phyloP scores from a whole-genome alignment of 805 yeast genomes.

The Hanseniaspora hatyaiensis region DNA sequence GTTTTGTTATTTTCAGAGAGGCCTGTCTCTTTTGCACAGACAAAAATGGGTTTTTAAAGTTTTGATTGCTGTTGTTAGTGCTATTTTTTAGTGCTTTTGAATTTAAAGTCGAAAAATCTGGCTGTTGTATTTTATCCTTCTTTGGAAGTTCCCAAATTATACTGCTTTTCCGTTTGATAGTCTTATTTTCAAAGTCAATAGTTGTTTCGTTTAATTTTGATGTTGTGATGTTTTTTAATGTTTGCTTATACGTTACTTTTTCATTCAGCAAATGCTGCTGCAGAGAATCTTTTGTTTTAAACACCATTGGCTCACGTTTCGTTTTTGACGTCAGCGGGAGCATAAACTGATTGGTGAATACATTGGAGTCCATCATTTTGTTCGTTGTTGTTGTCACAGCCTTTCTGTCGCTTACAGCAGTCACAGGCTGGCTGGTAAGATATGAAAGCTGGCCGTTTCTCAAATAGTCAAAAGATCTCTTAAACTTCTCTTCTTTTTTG shows the following conservation, averaged over 20 bases:
- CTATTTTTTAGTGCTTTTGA: background rate
- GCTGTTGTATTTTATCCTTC: background rate
- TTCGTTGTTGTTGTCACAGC: slow-evolving; percentile 14
- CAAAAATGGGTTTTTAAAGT: slow-evolving; percentile 5
- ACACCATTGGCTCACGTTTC: background rate
- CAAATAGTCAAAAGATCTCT: slow-evolving; percentile 11
- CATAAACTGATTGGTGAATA: slow-evolving; percentile 5
- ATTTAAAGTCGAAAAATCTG: too few relatives aligned
- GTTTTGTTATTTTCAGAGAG: slow-evolving; percentile 2
- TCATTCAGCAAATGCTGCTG: background rate
- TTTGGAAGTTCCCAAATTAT: slow-evolving; percentile 13
- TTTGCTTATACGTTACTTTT: background rate
- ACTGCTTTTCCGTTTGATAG: slow-evolving; percentile 15
- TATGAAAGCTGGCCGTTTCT: slow-evolving; percentile 13
- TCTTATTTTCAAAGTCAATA: slow-evolving; percentile 9
- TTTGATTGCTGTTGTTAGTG: background rate
- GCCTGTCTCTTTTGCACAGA: slow-evolving; percentile 9
- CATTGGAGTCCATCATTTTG: slow-evolving; percentile 1
- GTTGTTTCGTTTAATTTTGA: slow-evolving; percentile 13
- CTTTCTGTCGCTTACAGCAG: slow-evolving; percentile 1
- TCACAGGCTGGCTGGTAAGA: slow-evolving; percentile 13
- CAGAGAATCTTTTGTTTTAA: slow-evolving; percentile 8
- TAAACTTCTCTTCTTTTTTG: slow-evolving; percentile 13
- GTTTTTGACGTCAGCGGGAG: slow-evolving; percentile 1
- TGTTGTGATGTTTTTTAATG: slow-evolving; percentile 7